Evolutionary conservation across 2,329 filamentous ascomycete genomes (phyloP).

Genomic region (Mycocentrospora acerina): DNA sequence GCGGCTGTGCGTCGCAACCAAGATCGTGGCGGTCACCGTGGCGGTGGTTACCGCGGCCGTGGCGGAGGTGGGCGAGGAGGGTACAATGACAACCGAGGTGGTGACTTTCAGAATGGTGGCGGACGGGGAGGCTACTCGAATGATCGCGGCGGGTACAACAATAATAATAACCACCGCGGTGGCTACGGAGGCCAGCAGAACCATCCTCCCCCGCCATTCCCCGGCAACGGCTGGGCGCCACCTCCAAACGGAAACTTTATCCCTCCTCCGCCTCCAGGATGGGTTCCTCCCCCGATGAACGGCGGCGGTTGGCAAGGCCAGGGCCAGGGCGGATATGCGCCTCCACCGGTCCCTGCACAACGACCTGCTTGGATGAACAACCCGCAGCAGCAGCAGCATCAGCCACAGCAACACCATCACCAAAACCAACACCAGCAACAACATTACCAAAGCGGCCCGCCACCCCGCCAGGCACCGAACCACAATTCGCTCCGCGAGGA

Average conservation of each 20-base stretch:
- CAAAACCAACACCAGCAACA: slow-evolving; percentile 14
- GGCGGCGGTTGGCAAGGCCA: slow-evolving; percentile 17
- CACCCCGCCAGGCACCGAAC: slow-evolving; percentile 21
- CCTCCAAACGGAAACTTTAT: slow-evolving; percentile 31
- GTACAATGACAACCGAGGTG: slow-evolving; percentile 32
- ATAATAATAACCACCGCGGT: slow-evolving; percentile 22
- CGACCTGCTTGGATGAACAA: slow-evolving; percentile 24
- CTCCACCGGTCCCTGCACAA: slow-evolving; percentile 16
- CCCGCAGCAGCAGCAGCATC: slow-evolving; percentile 14
- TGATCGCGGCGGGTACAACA: slow-evolving; percentile 17
- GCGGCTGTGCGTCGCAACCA: slow-evolving; percentile 63
- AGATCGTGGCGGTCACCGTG: slow-evolving; percentile 66
- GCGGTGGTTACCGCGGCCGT: slow-evolving; percentile 37
- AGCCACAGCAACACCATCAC: slow-evolving; percentile 10
- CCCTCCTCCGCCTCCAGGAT: slow-evolving; percentile 32
- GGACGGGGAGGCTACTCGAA: slow-evolving; percentile 27
- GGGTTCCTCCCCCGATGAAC: slow-evolving; percentile 27
- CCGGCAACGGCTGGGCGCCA: slow-evolving; percentile 18
- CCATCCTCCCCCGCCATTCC: slow-evolving; percentile 19
- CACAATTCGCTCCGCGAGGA: slow-evolving; percentile 25
- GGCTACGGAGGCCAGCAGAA: slow-evolving; percentile 23
- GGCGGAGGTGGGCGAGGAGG: slow-evolving; percentile 28
- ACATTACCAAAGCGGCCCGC: slow-evolving; percentile 19
- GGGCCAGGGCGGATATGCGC: slow-evolving; percentile 16
- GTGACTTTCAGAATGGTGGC: slow-evolving; percentile 22